Base-by-base conservation (phyloP, 352 stramenopile species). In the Blastocystis sp. region DNA sequence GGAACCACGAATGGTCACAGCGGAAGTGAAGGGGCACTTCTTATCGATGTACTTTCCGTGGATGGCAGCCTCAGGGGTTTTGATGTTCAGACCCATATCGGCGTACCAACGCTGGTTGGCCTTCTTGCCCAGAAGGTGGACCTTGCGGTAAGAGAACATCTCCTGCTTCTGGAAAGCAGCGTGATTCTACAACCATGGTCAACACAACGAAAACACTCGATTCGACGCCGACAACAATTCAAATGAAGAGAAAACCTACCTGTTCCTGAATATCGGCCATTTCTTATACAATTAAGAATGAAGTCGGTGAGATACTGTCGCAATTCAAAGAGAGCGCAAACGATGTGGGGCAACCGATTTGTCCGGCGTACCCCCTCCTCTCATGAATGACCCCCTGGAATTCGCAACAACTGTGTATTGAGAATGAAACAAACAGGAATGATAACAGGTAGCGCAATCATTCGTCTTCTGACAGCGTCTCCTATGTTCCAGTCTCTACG, bases 11-110 rank as follows among this genome's bases (percentile, higher is more conserved):
- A 98, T 98, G 88, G 94, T 97, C 72, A 99, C 96, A 90, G 98
- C 95, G 89, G 95, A 94, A 44, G 95, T 98, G 92, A 98, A 99
- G 81, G 96, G 96, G 91, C 95, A 99, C 93, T 99, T 99, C 92
- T 98, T 98, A 93, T 99, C 96, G 56, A 98, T 93, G 90, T 98
- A 99, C 88, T 91, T 96, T 88, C 94, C 94, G 29, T 69, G 16
- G 32, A 84, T 84, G 32, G 71, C 71, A 84, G 71, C 34, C 7
- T 44, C 71, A 51, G 71, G 71, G 21, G 71, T 84, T 38, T 84
- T 84, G 71, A 84, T 71, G 4, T 38, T 38, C 56, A 84, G 34
- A 84, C 71, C 71, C 42, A 84, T 69, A 71, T 84, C 42, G 32
- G 51, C 51, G n/a, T 84, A 84, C 71, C 71, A 84, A 71, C 71